phyloP scores from a whole-genome alignment of 2,329 filamentous ascomycete genomes.

The Aspergillus sp. region DNA sequence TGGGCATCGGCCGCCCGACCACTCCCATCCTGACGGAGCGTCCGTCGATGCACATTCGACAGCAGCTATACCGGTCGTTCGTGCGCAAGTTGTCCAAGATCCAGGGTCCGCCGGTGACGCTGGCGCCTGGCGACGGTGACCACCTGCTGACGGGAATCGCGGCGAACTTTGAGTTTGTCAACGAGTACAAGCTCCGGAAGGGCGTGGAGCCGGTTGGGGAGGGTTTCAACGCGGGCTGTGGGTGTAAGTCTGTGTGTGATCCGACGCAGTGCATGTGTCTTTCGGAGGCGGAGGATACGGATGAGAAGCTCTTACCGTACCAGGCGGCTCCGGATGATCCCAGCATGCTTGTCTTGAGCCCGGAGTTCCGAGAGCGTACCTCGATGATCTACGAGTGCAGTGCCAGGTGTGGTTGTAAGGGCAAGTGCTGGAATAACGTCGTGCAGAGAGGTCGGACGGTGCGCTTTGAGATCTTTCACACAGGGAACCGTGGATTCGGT shows the following conservation, averaged over 20 bases:
- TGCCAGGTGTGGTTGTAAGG: conserved; percentile 27
- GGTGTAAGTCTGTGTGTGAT: conserved; percentile 21
- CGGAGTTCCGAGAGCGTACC: conserved; percentile 24
- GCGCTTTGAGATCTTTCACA: conserved; percentile 37
- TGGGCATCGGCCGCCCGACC: conserved; percentile 4
- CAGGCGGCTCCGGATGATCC: conserved; percentile 7
- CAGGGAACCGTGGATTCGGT: conserved; percentile 35
- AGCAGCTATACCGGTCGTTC: conserved; percentile 11
- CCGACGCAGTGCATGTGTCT: conserved; percentile 22
- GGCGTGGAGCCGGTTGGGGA: conserved; percentile 20
- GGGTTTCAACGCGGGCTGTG: conserved; percentile 28
- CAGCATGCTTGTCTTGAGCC: conserved; percentile 18
- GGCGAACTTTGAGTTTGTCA: conserved; percentile 33
- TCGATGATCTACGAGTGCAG: conserved; percentile 38
- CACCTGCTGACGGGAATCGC: conserved; percentile 16
- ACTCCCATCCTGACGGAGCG: conserved; percentile 1
- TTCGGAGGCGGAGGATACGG: conserved; percentile 20
- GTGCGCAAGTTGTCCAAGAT: conserved; percentile 18
- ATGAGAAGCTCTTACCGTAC: conserved; percentile 27
- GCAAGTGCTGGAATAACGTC: conserved; percentile 35
- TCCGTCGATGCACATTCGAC: conserved; percentile 1
- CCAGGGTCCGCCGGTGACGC: conserved; percentile 22
- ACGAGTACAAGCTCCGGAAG: conserved; percentile 26
- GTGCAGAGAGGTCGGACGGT: conserved; percentile 35
- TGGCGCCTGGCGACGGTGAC: conserved; percentile 9